Evolutionary conservation across 2,329 filamentous ascomycete genomes (phyloP), one percentile per base, ranked within the genome.

Genomic region (Pseudocercospora musae): DNA sequence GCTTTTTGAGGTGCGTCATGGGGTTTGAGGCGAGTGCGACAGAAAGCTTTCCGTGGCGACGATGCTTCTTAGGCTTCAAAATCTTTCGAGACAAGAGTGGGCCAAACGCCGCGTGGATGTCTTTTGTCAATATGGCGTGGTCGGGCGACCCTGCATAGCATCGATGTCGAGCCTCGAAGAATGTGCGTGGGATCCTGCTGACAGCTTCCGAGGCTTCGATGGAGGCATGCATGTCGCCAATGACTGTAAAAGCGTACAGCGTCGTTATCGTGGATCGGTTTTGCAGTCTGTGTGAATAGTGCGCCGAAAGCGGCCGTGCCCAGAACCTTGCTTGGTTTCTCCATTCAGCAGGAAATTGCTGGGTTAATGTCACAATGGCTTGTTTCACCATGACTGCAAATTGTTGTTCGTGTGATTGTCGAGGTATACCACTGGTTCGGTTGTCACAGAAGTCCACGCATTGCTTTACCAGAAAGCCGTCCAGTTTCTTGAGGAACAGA

Each of bases 21-120:
- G 63, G 62, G 8, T 25, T 66, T 18, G 33, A 27, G 7, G 56
- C 37, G 15, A 63, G 21, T 15, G 50, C 57, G 18, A 58, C 52
- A n/a, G 63, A 63, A 25, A 64, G 61, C 50, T 62, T 63, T 4
- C 59, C 55, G 25, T 55, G 33, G 1, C 59, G 57, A 13, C 59
- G 55, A 27, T 54, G 49, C 46, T 57, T 62, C 31, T 55, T 46
- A 9, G 62, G 58, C 48, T 59, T 65, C 21, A 61, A 49, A 21
- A 68, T 59, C 27, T 70, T 66, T 15, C 46, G 54, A 8, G 72
- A 67, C 13, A 79, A 70, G 3, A 80, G 71, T 6, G 76, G 73
- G 53, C 74, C 75, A 61, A 82, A 82, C 31, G 81, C 78, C 44
- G 77, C 75, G 61, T 81, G 78, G 54, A 81, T 80, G 46, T 77